Base-by-base conservation (phyloP, 176 grass and related monocot genomes). In the Bolboschoenus planiculmis region DNA sequence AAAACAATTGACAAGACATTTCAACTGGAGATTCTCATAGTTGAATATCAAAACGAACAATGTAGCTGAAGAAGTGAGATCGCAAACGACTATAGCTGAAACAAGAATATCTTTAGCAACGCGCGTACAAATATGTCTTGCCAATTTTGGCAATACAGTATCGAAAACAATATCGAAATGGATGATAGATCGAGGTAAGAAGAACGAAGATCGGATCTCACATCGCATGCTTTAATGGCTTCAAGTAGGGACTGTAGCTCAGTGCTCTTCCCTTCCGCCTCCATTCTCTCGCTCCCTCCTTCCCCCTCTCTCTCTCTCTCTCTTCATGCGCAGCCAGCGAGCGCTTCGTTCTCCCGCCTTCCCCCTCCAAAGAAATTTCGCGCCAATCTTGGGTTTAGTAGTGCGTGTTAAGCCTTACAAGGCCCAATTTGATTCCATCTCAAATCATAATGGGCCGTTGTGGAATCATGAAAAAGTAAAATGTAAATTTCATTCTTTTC, bases 171-270 rank as follows among this genome's bases (percentile, higher is more conserved):
- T 43, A 55, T 13, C 39, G 20, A 57, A 57, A 55, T 26, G 73
- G 1, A 29, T 42, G 1, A 29, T 42, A 20, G 40, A 42, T 80
- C 31, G 62, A 83, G 50, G 55, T n/a, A 56, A 77, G 56, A 85
- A 63, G 44, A 61, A 16, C 80, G 81, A 20, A 42, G 9, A 27
- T 54, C 40, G 42, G 67, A 54, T 78, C 76, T 84, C 47, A 92
- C 93, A 74, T 92, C 86, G 7, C 84, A 87, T 48, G 84, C 77
- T 36, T 87, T 90, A 33, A 92, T 90, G 74, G 82, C 65, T 85
- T 90, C 83, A 29, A 92, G 46, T 8, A 92, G 57, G 71, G 53
- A 57, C 62, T 34, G 31, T 27, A 95, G 78, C 47, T 90, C 86
- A 26, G 79, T 60, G 6, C 53, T 10, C 80, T 60, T 71, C 59